Base-by-base conservation (phyloP, 768 basidiomycete species). In the Tephrocybe sp. region DNA sequence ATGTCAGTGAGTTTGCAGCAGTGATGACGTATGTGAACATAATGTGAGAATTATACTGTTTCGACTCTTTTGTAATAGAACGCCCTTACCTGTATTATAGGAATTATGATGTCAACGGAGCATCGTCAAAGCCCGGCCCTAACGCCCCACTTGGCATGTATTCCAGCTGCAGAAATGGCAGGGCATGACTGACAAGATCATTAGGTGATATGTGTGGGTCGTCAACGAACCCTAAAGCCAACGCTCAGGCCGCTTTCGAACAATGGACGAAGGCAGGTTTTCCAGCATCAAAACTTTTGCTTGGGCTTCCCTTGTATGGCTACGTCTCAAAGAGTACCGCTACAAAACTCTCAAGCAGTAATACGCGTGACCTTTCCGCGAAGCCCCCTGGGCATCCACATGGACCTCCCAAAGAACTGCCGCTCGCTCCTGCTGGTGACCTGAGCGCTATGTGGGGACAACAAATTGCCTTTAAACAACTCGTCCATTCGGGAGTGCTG, bases 41-140 rank as follows among this genome's bases (percentile, higher is more conserved):
- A 60, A 87, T 86, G 84, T 73, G 47, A 44, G 67, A 59, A 2
- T 5, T 16, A 23, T 24, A 10, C n/a, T n/a, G n/a, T n/a, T n/a
- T n/a, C n/a, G n/a, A n/a, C n/a, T n/a, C n/a, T n/a, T n/a, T n/a
- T n/a, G n/a, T n/a, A n/a, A n/a, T n/a, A n/a, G n/a, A n/a, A n/a
- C n/a, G n/a, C n/a, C n/a, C n/a, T n/a, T n/a, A n/a, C n/a, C n/a
- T n/a, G n/a, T n/a, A n/a, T n/a, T n/a, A 29, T 13, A 54, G 86
- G 86, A 87, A 87, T 65, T 88, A 88, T 64, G 86, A 88, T 58
- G 78, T 86, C 38, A 84, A 75, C 64, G 79, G 79, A 33, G 75
- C 82, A 0, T 79, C 80, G 6, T 64, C 72, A 1, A 77, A 72
- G 36, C 88, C 87, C 1, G 88, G 88, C 2, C 81, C 88, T 1